Percentiles rank a stretch among this genome's conserved stretches.
Evolutionary conservation across 2,329 filamentous ascomycete genomes (phyloP).

Genomic region (Penicillium sp.): DNA sequence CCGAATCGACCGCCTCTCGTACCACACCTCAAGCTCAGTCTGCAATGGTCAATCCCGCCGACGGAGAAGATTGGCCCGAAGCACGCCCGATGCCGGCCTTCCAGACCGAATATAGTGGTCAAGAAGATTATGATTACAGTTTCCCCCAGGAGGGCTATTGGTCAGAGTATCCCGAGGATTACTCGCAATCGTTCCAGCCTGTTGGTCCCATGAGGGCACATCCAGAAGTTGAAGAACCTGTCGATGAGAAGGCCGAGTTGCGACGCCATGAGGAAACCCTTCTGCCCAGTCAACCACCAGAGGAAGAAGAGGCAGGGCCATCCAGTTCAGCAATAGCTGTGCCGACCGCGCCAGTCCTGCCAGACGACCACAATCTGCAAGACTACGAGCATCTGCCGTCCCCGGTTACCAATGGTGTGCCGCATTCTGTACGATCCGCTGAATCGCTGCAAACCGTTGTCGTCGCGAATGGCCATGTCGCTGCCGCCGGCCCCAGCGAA

Average conservation of each 20-base stretch:
- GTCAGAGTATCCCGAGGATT: slow-evolving; percentile 36
- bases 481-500: slow-evolving; percentile 50
- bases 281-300: slow-evolving; percentile 77
- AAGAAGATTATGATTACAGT: slow-evolving; percentile 34
- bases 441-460: slow-evolving; percentile 39
- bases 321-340: slow-evolving; percentile 45
- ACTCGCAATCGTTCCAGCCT: slow-evolving; percentile 29
- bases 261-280: slow-evolving; percentile 76
- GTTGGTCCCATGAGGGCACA: slow-evolving; percentile 37
- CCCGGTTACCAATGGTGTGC: slow-evolving; percentile 23
- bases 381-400: slow-evolving; percentile 42
- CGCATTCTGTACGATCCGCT: slow-evolving; percentile 33
- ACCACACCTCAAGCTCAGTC: slow-evolving; percentile 14
- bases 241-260: slow-evolving; percentile 82
- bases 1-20: slow-evolving; percentile 37
- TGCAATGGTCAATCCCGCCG: slow-evolving; percentile 19
- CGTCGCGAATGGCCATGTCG: slow-evolving; percentile 39
- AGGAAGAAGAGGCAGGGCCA: slow-evolving; percentile 48
- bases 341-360: slow-evolving; percentile 51
- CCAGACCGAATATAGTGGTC: slow-evolving; percentile 25
- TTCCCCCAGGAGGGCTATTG: slow-evolving; percentile 30
- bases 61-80: slow-evolving; percentile 38
- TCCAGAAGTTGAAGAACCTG: slow-evolving; percentile 61
- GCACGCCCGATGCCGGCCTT: slow-evolving; percentile 24
- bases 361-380: slow-evolving; percentile 59